Evolutionary conservation across 345 rosid species (phyloP).

Genomic region (Salix exigua): DNA sequence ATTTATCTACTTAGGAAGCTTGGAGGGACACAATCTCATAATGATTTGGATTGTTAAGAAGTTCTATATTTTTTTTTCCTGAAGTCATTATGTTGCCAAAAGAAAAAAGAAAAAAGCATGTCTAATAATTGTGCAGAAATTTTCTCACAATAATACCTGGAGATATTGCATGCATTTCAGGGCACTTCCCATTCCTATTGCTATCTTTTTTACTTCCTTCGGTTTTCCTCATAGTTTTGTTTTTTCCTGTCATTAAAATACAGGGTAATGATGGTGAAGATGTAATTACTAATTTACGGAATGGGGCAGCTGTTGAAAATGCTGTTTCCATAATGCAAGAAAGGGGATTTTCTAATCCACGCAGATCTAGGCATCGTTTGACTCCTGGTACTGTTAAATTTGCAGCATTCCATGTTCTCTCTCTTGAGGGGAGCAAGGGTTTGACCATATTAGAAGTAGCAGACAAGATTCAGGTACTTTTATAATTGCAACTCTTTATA

Average conservation of each 20-base stretch:
- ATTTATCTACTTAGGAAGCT: not conserved
- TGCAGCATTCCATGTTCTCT: slow-evolving; percentile 87
- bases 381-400: slow-evolving; percentile 95
- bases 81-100: not conserved
- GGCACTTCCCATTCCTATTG: not conserved
- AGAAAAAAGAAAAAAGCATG: not conserved
- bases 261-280: slow-evolving; percentile 68
- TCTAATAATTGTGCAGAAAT: not conserved
- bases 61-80: not conserved
- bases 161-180: not conserved
- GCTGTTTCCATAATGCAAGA: slow-evolving; percentile 87
- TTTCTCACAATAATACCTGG: not conserved
- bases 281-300: slow-evolving; percentile 61
- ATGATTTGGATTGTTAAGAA: not conserved
- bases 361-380: slow-evolving; percentile 86
- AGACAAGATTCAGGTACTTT: slow-evolving; percentile 78
- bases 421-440: slow-evolving; percentile 74
- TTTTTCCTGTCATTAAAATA: not conserved
- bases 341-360: slow-evolving; percentile 63
- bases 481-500: not conserved
- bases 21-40: not conserved
- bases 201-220: not conserved
- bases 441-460: slow-evolving; percentile 80
- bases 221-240: not conserved
- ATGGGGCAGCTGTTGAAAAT: slow-evolving; percentile 77